These are phyloP conservation scores for Dactylonectria estremocensis DNA, from an alignment of 2,329 filamentous ascomycete species.

Conservation along the genomic window DNA sequence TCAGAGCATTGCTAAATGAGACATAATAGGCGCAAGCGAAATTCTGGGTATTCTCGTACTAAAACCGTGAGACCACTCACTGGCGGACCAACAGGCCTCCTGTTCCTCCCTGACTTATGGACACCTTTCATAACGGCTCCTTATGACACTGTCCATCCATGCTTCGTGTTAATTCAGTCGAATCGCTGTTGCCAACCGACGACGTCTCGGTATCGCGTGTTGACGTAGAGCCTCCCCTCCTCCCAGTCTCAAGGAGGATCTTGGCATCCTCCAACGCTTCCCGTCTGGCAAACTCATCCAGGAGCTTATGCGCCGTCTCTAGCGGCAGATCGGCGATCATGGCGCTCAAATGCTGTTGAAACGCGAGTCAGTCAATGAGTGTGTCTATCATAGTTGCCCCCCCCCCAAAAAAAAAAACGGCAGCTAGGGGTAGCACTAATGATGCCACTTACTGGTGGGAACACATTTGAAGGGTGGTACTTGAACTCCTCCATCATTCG, in stretches of 20 bases:
- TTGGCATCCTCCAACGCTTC: conserved; percentile 36
- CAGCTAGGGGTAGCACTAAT: background rate
- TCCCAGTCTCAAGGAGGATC: conserved; percentile 16
- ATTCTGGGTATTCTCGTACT: too few relatives aligned
- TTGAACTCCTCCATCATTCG: conserved; percentile 55
- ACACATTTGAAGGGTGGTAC: conserved; percentile 51
- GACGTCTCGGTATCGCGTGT: background rate
- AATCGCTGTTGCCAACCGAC: background rate
- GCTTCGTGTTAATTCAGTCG: background rate
- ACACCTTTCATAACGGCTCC: too few relatives aligned
- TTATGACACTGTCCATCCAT: too few relatives aligned
- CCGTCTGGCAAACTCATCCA: conserved; percentile 40
- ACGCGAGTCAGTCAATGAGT: background rate
- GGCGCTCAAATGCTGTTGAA: conserved; percentile 8
- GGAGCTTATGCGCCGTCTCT: conserved; percentile 35
- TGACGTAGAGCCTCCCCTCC: background rate
- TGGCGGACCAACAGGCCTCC: too few relatives aligned
- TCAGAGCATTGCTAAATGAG: too few relatives aligned
- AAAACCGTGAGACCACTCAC: too few relatives aligned
- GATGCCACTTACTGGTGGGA: conserved; percentile 38
- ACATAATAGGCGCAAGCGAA: too few relatives aligned
- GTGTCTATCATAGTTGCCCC: too few relatives aligned
- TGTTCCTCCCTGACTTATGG: too few relatives aligned
- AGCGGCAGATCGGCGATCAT: conserved; percentile 35
- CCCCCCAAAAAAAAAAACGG: too few relatives aligned